phyloP scores from a whole-genome alignment of 1,284 basidiomycete species.

The Tranzscheliella williamsii region DNA sequence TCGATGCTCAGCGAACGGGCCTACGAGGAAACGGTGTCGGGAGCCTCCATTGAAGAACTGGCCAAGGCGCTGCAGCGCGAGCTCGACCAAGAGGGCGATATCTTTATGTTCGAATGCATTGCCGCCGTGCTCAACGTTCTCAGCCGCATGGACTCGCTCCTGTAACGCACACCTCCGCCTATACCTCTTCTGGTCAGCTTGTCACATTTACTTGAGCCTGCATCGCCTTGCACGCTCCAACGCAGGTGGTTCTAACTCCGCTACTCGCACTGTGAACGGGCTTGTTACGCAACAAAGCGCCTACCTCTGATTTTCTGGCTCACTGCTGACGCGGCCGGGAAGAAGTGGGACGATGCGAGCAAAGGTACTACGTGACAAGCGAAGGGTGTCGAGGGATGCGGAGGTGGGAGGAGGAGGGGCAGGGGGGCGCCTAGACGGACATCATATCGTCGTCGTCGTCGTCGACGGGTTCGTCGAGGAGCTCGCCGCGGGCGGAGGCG shows the following conservation, averaged over 20 bases:
- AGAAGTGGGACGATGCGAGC: too few relatives aligned
- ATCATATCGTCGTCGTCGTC: constrained; percentile 42
- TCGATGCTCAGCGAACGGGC: constrained; percentile 19
- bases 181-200: too few relatives aligned
- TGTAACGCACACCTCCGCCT: too few relatives aligned
- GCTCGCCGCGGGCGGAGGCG: constrained; percentile 65
- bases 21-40: constrained; percentile 23
- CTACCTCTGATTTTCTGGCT: too few relatives aligned
- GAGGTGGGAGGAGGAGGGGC: too few relatives aligned
- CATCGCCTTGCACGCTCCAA: too few relatives aligned
- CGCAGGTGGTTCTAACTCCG: too few relatives aligned
- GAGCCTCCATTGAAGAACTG: constrained; percentile 42
- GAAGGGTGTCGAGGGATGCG: too few relatives aligned
- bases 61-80: constrained; percentile 48
- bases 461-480: constrained; percentile 58
- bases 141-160: constrained; percentile 49
- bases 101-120: constrained; percentile 52
- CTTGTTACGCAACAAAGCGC: too few relatives aligned
- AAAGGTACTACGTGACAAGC: constrained; percentile 1
- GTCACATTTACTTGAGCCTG: too few relatives aligned
- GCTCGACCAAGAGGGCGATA: constrained; percentile 32
- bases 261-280: too few relatives aligned
- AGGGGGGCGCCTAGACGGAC: constrained; percentile 45
- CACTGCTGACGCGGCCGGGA: too few relatives aligned
- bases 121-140: constrained; percentile 55